Percentiles rank a stretch among this genome's conserved stretches.
phyloP scores from a whole-genome alignment of 768 basidiomycete genomes.

The Boletus huronensis region DNA sequence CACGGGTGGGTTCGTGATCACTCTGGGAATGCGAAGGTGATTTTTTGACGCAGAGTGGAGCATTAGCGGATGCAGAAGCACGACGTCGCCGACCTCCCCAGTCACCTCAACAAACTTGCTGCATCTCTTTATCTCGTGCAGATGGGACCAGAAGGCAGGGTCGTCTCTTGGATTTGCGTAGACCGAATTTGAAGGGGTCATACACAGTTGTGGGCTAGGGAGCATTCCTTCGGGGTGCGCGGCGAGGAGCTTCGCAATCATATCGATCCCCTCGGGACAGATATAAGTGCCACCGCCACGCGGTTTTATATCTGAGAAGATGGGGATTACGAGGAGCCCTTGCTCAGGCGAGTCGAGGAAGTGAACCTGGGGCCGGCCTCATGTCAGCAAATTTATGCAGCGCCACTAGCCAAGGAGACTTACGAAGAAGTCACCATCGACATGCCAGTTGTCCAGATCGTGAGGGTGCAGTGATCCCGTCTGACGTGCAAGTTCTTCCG shows the following conservation, averaged over 20 bases:
- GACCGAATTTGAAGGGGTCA: conserved; percentile 6
- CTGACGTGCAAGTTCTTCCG: conserved; percentile 3
- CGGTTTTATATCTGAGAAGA: conserved; percentile 7
- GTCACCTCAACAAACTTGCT: not conserved
- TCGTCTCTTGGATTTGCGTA: conserved; percentile 2
- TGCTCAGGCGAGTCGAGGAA: conserved; percentile 15
- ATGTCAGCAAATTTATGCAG: not conserved
- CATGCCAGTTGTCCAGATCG: conserved; percentile 2
- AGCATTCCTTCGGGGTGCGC: conserved; percentile 2
- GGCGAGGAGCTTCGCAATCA: conserved; percentile 2
- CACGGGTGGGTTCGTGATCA: conserved; percentile 68
- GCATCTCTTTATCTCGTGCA: conserved; percentile 2
- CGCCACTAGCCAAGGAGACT: not conserved
- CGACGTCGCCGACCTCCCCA: conserved; percentile 6
- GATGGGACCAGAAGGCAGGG: conserved; percentile 1
- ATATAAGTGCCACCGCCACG: conserved; percentile 2
- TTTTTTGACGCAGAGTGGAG: conserved; percentile 63
- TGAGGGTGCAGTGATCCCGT: not conserved
- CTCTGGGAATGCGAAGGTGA: conserved; percentile 48
- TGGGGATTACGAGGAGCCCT: conserved; percentile 1
- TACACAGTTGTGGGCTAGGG: not conserved
- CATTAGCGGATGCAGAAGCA: conserved; percentile 55
- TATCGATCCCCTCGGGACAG: conserved; percentile 3
- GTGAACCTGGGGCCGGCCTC: not conserved
- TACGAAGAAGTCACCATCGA: conserved; percentile 7